Evolutionary conservation across 331 rosid genomes (phyloP), one percentile per base, ranked within the genome.

Genomic region (Quercus phellos): DNA sequence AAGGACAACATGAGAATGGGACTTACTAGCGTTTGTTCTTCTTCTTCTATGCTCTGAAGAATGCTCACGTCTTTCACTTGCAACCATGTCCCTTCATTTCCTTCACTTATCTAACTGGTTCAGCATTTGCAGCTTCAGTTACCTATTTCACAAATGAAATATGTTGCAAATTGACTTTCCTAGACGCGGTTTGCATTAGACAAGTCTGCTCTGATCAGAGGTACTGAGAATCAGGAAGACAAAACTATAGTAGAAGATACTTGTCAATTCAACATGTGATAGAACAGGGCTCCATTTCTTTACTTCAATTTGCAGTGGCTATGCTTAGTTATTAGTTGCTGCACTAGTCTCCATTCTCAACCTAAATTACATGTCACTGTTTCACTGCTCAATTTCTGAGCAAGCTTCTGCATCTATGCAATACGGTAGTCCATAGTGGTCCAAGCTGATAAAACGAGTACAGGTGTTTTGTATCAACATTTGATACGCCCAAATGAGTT

Each of bases 281-380:
- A 50, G 72, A 64, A 29, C 32, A 64, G 51, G 18, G 50, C 26
- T 77, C 74, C 51, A 3, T 53, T 77, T 73, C 67, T 64, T 58
- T 74, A 78, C 78, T 69, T 74, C 60, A 75, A 78, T 68, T 81
- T 81, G n/a, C 70, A 82, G 51, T 51, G 70, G 68, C 42, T 63
- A 58, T 78, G 32, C 19, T 59, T 66, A 73, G 66, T 64, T 79
- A 68, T 53, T 56, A 68, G 82, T 82, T 78, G 68, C 75, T 75
- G 58, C 72, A 60, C 75, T 54, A 70, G 67, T 75, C 71, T 35
- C 78, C 76, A 72, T 22, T 76, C 75, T 74, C 64, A 80, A 22
- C 59, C 54, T 43, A 70, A 71, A 63, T 77, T 38, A 27, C 35
- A 11, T 27, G 46, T 32, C 50, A 18, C 24, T 30, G 12, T 32